These are phyloP conservation scores for Aspergillus ibericus DNA, from an alignment of 2,329 filamentous ascomycete genomes.

Conservation along the genomic window DNA sequence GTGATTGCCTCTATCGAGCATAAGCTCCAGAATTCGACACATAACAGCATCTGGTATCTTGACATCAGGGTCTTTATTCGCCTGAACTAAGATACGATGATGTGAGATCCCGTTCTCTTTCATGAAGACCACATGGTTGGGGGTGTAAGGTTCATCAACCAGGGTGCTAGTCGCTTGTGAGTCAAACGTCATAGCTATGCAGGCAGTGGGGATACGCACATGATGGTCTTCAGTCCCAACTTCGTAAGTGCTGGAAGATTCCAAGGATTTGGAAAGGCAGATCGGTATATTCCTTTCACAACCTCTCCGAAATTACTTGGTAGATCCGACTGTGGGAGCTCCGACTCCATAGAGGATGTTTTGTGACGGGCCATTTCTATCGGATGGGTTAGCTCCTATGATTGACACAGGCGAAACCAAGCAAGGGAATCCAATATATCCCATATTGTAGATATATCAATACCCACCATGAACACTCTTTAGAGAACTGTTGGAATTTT, in stretches of 20 bases:
- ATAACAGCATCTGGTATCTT: conserved; percentile 67
- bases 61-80: conserved; percentile 75
- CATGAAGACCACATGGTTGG: conserved; percentile 62
- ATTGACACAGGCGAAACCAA: not conserved
- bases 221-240: conserved; percentile 73
- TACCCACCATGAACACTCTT: conserved; percentile 12
- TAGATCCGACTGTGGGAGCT: conserved; percentile 13
- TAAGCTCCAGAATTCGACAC: conserved; percentile 67
- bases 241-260: conserved; percentile 69
- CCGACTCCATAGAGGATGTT: conserved; percentile 31
- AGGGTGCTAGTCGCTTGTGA: conserved; percentile 52
- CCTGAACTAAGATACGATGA: conserved; percentile 72
- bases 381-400: not conserved
- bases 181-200: not conserved
- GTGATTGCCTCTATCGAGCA: conserved; percentile 71
- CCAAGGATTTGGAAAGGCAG: conserved; percentile 71
- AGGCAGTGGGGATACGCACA: conserved; percentile 55
- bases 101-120: conserved; percentile 67
- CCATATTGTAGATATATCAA: not conserved
- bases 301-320: conserved; percentile 78
- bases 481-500: conserved; percentile 17
- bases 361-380: conserved; percentile 28
- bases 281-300: conserved; percentile 73
- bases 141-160: conserved; percentile 59
- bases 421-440: not conserved